Conservation (phyloP, 305 asterid species). For the Fraxinus angustifolia region DNA sequence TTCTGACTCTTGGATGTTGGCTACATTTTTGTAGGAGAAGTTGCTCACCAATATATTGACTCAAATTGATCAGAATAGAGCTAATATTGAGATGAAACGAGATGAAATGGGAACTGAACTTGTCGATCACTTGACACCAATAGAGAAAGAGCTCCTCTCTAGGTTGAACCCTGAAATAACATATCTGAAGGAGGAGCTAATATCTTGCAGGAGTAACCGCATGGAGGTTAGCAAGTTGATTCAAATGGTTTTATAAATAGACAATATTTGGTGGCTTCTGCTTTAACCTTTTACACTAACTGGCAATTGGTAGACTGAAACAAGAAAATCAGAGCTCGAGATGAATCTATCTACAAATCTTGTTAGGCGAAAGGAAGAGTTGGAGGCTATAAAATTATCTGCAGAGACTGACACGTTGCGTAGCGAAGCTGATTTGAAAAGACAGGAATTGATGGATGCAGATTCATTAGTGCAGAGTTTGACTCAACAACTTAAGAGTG, state of each 20-base stretch:
- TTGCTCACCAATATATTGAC: slow-evolving; percentile 63
- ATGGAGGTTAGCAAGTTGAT: slow-evolving; percentile 65
- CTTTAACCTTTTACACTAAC: slow-evolving; percentile 8
- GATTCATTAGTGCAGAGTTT: slow-evolving; percentile 52
- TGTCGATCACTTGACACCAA: slow-evolving; percentile 90
- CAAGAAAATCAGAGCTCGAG: slow-evolving; percentile 94
- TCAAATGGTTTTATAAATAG: slow-evolving; percentile 8
- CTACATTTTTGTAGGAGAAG: slow-evolving; percentile 64
- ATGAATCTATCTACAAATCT: slow-evolving; percentile 94
- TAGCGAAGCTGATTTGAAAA: slow-evolving; percentile 78
- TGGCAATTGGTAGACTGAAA: slow-evolving; percentile 63
- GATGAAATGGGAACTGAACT: slow-evolving; percentile 98
- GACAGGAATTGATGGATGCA: slow-evolving; percentile 75
- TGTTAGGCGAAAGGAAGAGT: slow-evolving; percentile 88
- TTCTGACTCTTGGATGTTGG: slow-evolving; percentile 17
- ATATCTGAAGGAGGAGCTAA: slow-evolving; percentile 64
- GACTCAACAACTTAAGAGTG: slow-evolving; percentile 71
- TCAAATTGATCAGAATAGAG: slow-evolving; percentile 84
- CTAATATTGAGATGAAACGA: slow-evolving; percentile 74
- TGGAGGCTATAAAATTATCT: slow-evolving; percentile 76
- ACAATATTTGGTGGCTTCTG: slow-evolving; percentile 16
- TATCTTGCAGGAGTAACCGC: slow-evolving; percentile 66
- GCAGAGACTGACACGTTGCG: slow-evolving; percentile 61
- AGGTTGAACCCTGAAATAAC: slow-evolving; percentile 94
- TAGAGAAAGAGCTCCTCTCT: slow-evolving; percentile 79